Base-by-base conservation (phyloP, 805 yeast species). In the Yamadazyma olivae region DNA sequence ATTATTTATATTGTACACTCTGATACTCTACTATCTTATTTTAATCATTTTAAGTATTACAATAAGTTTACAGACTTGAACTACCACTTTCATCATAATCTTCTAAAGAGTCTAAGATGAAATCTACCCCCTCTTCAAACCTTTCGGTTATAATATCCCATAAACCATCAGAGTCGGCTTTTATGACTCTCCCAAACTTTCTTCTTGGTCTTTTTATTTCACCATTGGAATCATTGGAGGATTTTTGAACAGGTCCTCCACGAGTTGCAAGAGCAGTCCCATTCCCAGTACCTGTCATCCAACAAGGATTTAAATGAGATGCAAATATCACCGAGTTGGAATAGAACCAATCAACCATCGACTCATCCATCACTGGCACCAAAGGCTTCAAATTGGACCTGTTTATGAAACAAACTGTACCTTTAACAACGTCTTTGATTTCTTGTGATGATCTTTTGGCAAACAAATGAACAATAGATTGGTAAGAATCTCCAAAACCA, bases 401-500 rank as follows among this genome's bases (percentile, higher is more conserved):
- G 44, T 83, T 88, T 20, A 83, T 66, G 53, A 81, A 87, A 39
- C 77, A 79, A 17, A 84, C 76, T 1, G 83, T 74, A 5, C 91
- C 87, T 48, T 78, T 77, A 4, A 83, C 86, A 34, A 72, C 44
- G n/a, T 67, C 72, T 40, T 76, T 70, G 24, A 79, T 75, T 27
- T 77, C 79, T 33, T 57, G 66, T 3, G 68, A 54, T 2, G 71
- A 64, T 39, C 97, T 71, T 54, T 91, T 95, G 4, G 96, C 96
- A 38, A 84, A 75, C 17, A 91, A 65, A 59, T 90, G 93, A 1
- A 91, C 90, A 30, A 90, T 74, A 2, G 96, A 87, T 29, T 86
- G 81, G 51, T 86, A 84, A 0, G 96, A 80, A 39, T 88, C 95
- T 26, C 99, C 99, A 45, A 83, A 75, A 6, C 97, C 97, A 25